Evolutionary conservation across 495 filamentous ascomycete species (phyloP).

Genomic region (Neurospora sublineolata): DNA sequence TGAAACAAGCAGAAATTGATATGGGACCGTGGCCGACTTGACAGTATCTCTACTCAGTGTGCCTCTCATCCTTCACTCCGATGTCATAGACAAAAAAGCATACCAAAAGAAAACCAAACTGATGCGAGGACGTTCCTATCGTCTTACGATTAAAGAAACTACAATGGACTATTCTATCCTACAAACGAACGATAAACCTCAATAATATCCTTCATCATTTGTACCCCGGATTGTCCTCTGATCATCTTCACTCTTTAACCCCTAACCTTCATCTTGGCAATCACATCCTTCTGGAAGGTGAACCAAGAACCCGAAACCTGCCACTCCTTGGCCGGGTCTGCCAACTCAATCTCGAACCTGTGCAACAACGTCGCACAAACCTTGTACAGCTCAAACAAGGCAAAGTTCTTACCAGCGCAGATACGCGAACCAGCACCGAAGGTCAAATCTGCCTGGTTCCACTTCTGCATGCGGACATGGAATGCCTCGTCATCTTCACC

Average conservation of each 20-base stretch:
- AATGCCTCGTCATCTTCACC: conserved; percentile 16
- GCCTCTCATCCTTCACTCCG: neutral
- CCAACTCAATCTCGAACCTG: conserved; percentile 32
- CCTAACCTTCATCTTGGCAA: conserved; percentile 2
- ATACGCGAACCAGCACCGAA: conserved; percentile 52
- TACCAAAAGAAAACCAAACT: neutral
- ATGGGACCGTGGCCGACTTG: neutral
- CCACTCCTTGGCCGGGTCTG: conserved; percentile 11
- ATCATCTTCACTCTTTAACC: neutral
- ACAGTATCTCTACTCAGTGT: neutral
- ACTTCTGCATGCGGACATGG: conserved; percentile 7
- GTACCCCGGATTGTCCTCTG: neutral
- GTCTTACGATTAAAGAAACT: neutral
- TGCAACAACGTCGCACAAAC: conserved; percentile 47
- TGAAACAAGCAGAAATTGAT: neutral
- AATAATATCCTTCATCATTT: neutral
- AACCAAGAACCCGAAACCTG: conserved; percentile 7
- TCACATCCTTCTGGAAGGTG: conserved; percentile 5
- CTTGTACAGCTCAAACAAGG: conserved; percentile 52
- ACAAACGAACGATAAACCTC: neutral
- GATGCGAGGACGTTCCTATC: neutral
- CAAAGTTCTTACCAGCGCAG: conserved; percentile 55
- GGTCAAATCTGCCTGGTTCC: conserved; percentile 19
- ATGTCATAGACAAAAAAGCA: neutral
- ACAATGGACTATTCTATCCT: neutral